Percentiles rank a stretch among this genome's conserved stretches.
Evolutionary conservation across 129 eudicot species (phyloP).

Genomic region (Lactuca saligna): DNA sequence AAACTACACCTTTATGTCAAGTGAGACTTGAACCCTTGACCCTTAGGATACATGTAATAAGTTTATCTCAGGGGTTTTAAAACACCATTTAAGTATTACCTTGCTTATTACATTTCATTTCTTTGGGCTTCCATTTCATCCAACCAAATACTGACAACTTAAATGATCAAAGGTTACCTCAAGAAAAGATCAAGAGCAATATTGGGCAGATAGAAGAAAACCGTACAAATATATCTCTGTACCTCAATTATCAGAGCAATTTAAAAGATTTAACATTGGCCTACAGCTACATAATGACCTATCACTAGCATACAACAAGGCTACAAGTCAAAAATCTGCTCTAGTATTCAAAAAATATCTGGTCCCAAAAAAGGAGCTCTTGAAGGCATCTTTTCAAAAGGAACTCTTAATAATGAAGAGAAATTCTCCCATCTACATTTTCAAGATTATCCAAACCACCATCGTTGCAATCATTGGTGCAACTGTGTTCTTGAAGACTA

Average conservation of each 20-base stretch:
- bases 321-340: slow-evolving; percentile 61
- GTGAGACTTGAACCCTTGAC: no score
- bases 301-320: slow-evolving; percentile 54
- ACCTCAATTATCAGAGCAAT: slow-evolving; percentile 45
- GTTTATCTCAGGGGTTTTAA: no score
- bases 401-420: slow-evolving; percentile 69
- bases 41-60: no score
- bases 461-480: slow-evolving; percentile 51
- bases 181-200: slow-evolving; percentile 80
- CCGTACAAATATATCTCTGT: slow-evolving; percentile 60
- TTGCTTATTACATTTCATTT: not conserved
- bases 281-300: slow-evolving; percentile 49
- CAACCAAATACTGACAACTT: not conserved
- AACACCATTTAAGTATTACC: no score
- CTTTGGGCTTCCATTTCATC: no score
- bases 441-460: slow-evolving; percentile 58
- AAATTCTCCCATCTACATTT: slow-evolving; percentile 58
- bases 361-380: slow-evolving; percentile 53
- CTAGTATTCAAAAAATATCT: slow-evolving; percentile 57
- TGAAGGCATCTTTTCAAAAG: slow-evolving; percentile 65
- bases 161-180: slow-evolving; percentile 59
- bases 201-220: slow-evolving; percentile 65
- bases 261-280: slow-evolving; percentile 68
- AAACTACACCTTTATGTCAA: no score
- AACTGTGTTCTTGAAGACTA: slow-evolving; percentile 56